Evolutionary conservation across 225 moss, liverwort and hornwort genomes (phyloP).

Genomic region (Asterella californica): DNA sequence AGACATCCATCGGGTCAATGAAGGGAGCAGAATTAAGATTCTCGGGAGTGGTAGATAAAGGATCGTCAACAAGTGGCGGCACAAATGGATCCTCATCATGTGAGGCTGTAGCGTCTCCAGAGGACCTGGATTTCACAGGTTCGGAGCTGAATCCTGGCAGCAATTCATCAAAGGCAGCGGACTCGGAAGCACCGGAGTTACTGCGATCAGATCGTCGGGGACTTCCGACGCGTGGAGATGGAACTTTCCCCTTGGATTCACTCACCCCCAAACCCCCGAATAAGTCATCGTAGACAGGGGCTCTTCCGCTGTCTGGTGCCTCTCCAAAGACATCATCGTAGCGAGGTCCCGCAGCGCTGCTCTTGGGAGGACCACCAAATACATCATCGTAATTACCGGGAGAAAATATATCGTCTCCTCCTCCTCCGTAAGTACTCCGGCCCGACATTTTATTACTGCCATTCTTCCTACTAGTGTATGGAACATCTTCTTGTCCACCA

Average conservation of each 20-base stretch:
- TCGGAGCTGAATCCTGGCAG: slow-evolving; percentile 43
- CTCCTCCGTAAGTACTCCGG: slow-evolving; percentile 40
- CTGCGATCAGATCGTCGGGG: slow-evolving; percentile 48
- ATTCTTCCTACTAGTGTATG: slow-evolving; percentile 41
- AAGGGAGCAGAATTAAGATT: slow-evolving; percentile 33
- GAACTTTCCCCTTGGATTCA: slow-evolving; percentile 40
- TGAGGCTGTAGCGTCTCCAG: slow-evolving; percentile 29
- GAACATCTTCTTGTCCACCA: slow-evolving; percentile 44
- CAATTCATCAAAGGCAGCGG: slow-evolving; percentile 38
- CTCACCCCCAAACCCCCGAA: slow-evolving; percentile 60
- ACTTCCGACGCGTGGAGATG: slow-evolving; percentile 32
- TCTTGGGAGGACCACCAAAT: slow-evolving; percentile 56
- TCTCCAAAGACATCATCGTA: slow-evolving; percentile 45
- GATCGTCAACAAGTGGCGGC: slow-evolving; percentile 30
- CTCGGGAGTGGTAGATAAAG: slow-evolving; percentile 23
- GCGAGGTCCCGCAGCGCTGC: slow-evolving; percentile 26
- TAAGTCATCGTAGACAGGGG: slow-evolving; percentile 67
- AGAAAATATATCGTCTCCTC: slow-evolving; percentile 42
- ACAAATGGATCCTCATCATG: slow-evolving; percentile 38
- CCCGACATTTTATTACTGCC: slow-evolving; percentile 45
- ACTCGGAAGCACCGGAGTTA: slow-evolving; percentile 29
- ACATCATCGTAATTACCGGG: slow-evolving; percentile 51
- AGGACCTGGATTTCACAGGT: slow-evolving; percentile 33
- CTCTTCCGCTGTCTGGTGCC: slow-evolving; percentile 37
- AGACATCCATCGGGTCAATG: slow-evolving; percentile 56